Conservation (phyloP, 1,284 basidiomycete genomes). For the Ganoderma resinaceum region DNA sequence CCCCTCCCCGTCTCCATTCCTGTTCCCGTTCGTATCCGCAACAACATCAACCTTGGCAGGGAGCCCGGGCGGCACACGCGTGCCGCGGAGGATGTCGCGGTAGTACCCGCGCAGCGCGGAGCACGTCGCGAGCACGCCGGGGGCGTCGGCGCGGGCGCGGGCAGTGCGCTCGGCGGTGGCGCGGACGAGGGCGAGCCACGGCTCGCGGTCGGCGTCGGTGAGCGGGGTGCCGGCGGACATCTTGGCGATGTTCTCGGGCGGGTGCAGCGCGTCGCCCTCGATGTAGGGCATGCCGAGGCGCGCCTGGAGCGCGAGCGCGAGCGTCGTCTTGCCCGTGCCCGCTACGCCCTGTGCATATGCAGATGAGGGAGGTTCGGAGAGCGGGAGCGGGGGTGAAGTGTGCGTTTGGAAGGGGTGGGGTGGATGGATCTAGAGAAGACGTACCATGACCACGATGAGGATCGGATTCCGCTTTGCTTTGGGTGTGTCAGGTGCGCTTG, state of each 20-base stretch:
- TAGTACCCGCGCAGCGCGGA: constrained; percentile 88
- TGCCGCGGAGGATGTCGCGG: constrained; percentile 81
- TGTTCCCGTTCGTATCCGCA: constrained; percentile 30
- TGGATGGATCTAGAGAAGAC: constrained; percentile 26
- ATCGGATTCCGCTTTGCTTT: constrained; percentile 35
- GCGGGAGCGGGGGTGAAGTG: not conserved
- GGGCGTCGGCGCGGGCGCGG: constrained; percentile 27
- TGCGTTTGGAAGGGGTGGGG: not conserved
- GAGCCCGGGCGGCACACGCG: constrained; percentile 37
- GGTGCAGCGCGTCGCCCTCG: constrained; percentile 93
- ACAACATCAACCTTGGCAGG: no score
- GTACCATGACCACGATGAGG: constrained; percentile 57
- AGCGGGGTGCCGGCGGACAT: constrained; percentile 86
- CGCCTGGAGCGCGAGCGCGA: constrained; percentile 71
- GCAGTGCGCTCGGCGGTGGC: constrained; percentile 61
- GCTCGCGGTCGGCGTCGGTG: constrained; percentile 83
- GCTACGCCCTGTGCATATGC: constrained; percentile 68
- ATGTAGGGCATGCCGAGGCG: constrained; percentile 77
- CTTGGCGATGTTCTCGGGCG: constrained; percentile 84
- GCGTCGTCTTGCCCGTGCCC: constrained; percentile 90
- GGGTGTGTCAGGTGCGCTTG: constrained; percentile 15
- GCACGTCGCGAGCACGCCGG: constrained; percentile 82
- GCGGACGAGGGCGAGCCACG: constrained; percentile 86
- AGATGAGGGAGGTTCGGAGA: no score
- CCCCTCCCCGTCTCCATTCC: constrained; percentile 31